Evolutionary conservation across 108 stramenopile species (phyloP).

Genomic region (Cyclotella baltica): DNA sequence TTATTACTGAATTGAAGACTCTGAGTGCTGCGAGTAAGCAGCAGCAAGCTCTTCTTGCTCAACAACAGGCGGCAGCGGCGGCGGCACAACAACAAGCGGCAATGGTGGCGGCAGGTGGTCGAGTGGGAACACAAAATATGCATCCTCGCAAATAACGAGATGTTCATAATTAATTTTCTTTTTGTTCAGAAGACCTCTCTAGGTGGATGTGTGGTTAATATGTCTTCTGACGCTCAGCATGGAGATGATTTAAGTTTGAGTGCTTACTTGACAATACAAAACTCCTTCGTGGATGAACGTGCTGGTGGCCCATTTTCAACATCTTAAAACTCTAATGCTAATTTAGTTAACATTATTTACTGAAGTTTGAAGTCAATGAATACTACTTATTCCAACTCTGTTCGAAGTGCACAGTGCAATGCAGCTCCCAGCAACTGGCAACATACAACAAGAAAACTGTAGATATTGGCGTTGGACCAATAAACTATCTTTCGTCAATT

Average conservation of each 20-base stretch:
- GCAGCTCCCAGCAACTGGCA: slow-evolving; percentile 65
- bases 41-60: slow-evolving; percentile 73
- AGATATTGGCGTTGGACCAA: too few species aligned
- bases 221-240: background rate
- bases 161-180: slow-evolving; percentile 28
- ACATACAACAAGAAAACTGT: too few species aligned
- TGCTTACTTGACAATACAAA: background rate
- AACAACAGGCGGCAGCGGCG: slow-evolving; percentile 71
- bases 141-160: slow-evolving; percentile 31
- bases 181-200: slow-evolving; percentile 9
- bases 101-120: slow-evolving; percentile 56
- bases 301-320: slow-evolving; percentile 5
- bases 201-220: background rate
- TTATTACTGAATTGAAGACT: slow-evolving; percentile 98
- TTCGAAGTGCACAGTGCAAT: slow-evolving; percentile 65
- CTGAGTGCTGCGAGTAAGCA: slow-evolving; percentile 92
- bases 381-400: slow-evolving; percentile 50
- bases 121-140: slow-evolving; percentile 18
- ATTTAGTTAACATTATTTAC: background rate
- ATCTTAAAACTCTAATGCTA: slow-evolving; percentile 4
- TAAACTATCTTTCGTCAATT: too few species aligned
- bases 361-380: too few species aligned
- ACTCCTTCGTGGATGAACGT: background rate
- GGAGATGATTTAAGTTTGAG: background rate
- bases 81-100: slow-evolving; percentile 70